Percentiles rank a stretch among this genome's conserved stretches.
Conservation (phyloP, 108 stramenopile species). For the Craspedostauros australis region DNA sequence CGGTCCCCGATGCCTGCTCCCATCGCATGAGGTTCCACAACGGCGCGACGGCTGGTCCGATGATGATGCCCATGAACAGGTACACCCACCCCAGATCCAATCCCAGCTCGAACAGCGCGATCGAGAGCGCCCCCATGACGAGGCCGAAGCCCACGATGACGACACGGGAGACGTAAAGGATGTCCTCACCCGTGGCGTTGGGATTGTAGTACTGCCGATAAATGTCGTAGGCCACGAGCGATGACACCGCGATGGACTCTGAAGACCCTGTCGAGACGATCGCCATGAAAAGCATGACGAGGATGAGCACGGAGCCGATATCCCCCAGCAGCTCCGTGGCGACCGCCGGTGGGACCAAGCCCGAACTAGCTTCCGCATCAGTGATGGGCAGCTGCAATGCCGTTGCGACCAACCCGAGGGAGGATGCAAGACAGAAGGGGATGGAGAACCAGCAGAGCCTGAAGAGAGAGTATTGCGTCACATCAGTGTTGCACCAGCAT, state of each 20-base stretch:
- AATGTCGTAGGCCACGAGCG: conserved; percentile 66
- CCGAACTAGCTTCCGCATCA: conserved; percentile 47
- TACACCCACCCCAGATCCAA: conserved; percentile 76
- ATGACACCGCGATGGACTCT: conserved; percentile 71
- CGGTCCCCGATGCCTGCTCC: conserved; percentile 48
- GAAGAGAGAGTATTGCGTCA: too few species aligned
- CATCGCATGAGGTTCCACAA: conserved; percentile 57
- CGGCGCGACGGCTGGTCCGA: conserved; percentile 72
- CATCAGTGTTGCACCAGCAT: too few species aligned
- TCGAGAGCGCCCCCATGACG: conserved; percentile 52
- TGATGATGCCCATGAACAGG: conserved; percentile 71
- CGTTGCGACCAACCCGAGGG: conserved; percentile 57
- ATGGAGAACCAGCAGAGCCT: conserved; percentile 69
- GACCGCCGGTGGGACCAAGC: conserved; percentile 73
- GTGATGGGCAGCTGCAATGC: conserved; percentile 72
- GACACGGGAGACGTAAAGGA: conserved; percentile 48
- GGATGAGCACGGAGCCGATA: conserved; percentile 42
- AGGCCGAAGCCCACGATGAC: conserved; percentile 56
- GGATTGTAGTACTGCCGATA: conserved; percentile 69
- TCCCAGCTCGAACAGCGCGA: conserved; percentile 26
- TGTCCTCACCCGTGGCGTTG: conserved; percentile 52
- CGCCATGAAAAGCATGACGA: conserved; percentile 81
- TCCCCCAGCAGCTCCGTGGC: conserved; percentile 53
- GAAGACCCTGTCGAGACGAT: conserved; percentile 70
- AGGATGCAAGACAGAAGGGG: conserved; percentile 60